These are phyloP conservation scores for Prinsepia uniflora DNA, from an alignment of 306 rosid genomes.

Conservation along the genomic window DNA sequence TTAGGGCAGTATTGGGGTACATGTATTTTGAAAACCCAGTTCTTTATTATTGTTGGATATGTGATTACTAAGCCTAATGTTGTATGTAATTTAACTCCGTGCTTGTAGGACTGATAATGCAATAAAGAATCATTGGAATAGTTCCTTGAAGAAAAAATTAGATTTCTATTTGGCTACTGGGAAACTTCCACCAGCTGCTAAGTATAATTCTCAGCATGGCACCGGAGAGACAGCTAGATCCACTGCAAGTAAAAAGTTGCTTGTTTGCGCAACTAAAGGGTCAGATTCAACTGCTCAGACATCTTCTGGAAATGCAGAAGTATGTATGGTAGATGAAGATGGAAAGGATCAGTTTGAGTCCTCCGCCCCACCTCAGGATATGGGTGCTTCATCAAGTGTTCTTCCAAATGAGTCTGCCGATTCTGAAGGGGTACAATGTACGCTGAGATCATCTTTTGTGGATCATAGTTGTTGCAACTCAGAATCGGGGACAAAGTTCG, in stretches of 20 bases:
- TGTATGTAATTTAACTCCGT: slow-evolving; percentile 11
- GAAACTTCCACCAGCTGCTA: slow-evolving; percentile 76
- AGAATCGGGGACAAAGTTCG: slow-evolving; percentile 36
- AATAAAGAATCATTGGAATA: slow-evolving; percentile 98
- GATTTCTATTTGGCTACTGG: slow-evolving; percentile 87
- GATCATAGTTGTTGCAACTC: slow-evolving; percentile 51
- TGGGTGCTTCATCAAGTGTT: slow-evolving; percentile 53
- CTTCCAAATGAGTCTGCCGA: slow-evolving; percentile 56
- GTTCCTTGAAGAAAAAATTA: slow-evolving; percentile 92
- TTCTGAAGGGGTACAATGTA: slow-evolving; percentile 56
- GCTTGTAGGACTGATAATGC: slow-evolving; percentile 90
- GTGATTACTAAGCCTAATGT: slow-evolving; percentile 7
- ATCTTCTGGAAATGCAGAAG: slow-evolving; percentile 59
- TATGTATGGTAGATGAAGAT: slow-evolving; percentile 44
- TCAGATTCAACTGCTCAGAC: slow-evolving; percentile 58
- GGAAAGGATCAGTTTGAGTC: slow-evolving; percentile 64
- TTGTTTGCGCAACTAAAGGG: slow-evolving; percentile 49
- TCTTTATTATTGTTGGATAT: background rate
- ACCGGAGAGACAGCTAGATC: slow-evolving; percentile 51
- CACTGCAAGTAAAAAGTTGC: slow-evolving; percentile 41
- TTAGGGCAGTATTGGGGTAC: slow-evolving; percentile 12
- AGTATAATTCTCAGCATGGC: slow-evolving; percentile 48
- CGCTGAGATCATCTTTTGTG: slow-evolving; percentile 38
- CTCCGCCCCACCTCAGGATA: slow-evolving; percentile 44
- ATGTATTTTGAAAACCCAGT: background rate